These are phyloP conservation scores for Musa schizocarpa DNA, from an alignment of 176 grass and related monocot genomes.

Conservation along the genomic window DNA sequence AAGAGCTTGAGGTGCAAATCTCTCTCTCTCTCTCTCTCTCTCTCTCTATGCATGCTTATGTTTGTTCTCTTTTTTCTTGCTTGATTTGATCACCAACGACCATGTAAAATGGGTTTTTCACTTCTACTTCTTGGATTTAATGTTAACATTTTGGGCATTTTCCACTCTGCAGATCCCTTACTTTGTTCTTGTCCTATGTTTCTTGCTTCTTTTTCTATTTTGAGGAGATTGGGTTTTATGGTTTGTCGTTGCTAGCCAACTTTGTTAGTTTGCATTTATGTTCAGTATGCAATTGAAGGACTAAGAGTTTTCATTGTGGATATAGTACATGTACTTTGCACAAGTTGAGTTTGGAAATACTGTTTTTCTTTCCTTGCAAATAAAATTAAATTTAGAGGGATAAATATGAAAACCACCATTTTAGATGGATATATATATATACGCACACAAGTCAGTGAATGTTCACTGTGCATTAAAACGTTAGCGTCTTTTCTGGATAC, in stretches of 20 bases:
- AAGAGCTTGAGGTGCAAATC: constrained; percentile 69
- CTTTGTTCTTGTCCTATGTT: constrained; percentile 8
- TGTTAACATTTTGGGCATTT: not conserved
- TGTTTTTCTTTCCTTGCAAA: not conserved
- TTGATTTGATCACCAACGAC: not conserved
- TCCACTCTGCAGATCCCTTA: not conserved
- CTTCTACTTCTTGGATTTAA: not conserved
- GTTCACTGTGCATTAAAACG: not conserved
- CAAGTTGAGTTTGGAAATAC: not conserved
- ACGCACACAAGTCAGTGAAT: not conserved
- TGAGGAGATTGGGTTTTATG: constrained; percentile 4
- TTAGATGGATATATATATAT: not conserved
- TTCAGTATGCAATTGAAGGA: not conserved
- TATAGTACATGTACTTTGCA: not conserved
- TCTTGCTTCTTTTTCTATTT: not conserved
- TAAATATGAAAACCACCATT: too few species aligned
- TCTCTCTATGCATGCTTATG: not conserved
- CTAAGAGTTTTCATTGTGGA: not conserved
- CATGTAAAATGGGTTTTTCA: too few species aligned
- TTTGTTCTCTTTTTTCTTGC: not conserved
- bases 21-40: not conserved
- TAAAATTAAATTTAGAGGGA: too few species aligned
- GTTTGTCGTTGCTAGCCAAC: not conserved
- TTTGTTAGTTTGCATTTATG: not conserved
- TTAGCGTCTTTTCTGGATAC: not conserved